phyloP scores from a whole-genome alignment of 2,329 filamentous ascomycete species.

The Pyrenochaeta sp. region DNA sequence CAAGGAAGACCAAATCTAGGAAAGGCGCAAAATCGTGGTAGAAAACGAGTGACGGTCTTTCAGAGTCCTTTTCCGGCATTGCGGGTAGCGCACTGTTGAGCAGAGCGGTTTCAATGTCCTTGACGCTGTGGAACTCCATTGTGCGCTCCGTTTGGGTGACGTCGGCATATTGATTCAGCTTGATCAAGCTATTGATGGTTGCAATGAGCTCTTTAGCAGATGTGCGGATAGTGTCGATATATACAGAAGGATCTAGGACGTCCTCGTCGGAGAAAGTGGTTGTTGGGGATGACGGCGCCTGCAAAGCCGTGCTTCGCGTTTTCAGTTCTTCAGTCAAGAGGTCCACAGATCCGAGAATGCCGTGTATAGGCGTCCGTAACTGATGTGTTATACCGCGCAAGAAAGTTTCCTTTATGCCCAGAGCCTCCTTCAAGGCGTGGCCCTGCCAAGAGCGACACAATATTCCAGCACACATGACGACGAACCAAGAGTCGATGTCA shows the following conservation, averaged over 20 bases:
- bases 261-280: conserved; percentile 20
- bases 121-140: conserved; percentile 35
- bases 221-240: conserved; percentile 48
- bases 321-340: conserved; percentile 53
- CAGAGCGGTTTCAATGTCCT: conserved; percentile 43
- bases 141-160: conserved; percentile 31
- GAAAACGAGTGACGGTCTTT: conserved; percentile 42
- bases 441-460: conserved; percentile 52
- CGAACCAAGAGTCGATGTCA: conserved; percentile 57
- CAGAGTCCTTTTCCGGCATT: conserved; percentile 37
- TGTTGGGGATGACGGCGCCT: conserved; percentile 14
- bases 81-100: conserved; percentile 37
- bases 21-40: conserved; percentile 38
- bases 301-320: conserved; percentile 22
- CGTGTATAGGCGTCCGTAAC: conserved; percentile 58
- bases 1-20: conserved; percentile 43
- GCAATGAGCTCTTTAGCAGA: conserved; percentile 54
- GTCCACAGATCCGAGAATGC: conserved; percentile 53
- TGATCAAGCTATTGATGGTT: conserved; percentile 57
- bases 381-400: conserved; percentile 57
- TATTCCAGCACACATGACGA: conserved; percentile 50
- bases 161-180: conserved; percentile 52
- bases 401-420: conserved; percentile 55
- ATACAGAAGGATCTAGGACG: conserved; percentile 25
- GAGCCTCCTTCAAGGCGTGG: conserved; percentile 50